Evolutionary conservation across 192 early-diverging fungal species (phyloP), one percentile per base, ranked within the genome.

Genomic region (Spinellus fusiger): DNA sequence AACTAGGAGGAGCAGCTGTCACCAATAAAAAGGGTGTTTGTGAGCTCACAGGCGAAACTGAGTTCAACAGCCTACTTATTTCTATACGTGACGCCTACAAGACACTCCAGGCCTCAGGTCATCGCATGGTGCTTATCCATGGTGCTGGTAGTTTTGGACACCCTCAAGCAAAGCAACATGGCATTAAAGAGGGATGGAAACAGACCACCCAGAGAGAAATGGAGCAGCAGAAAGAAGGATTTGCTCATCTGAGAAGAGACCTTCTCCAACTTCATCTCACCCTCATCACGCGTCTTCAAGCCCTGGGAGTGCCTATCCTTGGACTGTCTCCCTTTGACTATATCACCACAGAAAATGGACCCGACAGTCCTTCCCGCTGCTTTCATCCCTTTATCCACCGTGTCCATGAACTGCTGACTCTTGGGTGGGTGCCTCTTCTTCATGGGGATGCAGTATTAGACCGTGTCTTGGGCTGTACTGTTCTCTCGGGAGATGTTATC

Each of bases 71-170:
- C 18, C 26, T 44, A 6, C 51, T 61, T 3, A 33, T 51, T 23
- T 49, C 49, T 51, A 33, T 61, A 8, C 29, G 22, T 26, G 1
- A 16, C n/a, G 59, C 48, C 1, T 51, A 61, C 27, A 18, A 51
- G 6, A 12, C 20, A 34, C 34, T 61, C 12, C 20, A 27, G 9
- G 18, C 7, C 23, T 35, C 33, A 37, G 49, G 49, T 37, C 37
- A 61, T 25, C 47, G 44, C 2, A 28, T 73, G 1, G 55, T 73
- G 16, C 37, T 73, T 18, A 52, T 74, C 29, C 72, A 74, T 34
- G 72, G 72, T 16, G 72, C 64, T 18, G 72, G 72, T 22, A 68
- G 66, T 32, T 74, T 69, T 66, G 72, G 72, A 23, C 72, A 74
- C 28, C 72, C 72, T 15, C 72, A 65, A 26, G 72, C 72, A 2